Conservation (phyloP, 2,329 filamentous ascomycete species). For the Fusarium fracticaudum region DNA sequence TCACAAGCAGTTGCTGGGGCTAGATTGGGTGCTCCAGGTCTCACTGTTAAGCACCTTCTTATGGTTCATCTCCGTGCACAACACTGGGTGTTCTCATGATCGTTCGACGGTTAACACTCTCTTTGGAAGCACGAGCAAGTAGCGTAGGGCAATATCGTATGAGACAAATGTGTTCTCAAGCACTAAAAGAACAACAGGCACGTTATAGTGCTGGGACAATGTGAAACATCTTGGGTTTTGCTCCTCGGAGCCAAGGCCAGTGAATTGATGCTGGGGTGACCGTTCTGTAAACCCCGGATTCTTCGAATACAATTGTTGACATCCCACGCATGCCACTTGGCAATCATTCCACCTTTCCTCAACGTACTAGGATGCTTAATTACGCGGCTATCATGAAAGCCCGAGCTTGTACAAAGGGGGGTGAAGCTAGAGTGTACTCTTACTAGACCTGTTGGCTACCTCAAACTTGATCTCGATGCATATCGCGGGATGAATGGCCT, state of each 20-base stretch:
- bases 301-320: not conserved
- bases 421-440: not conserved
- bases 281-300: not conserved
- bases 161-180: not conserved
- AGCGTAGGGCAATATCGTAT: not conserved
- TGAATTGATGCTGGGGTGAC: not conserved
- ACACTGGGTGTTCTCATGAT: not conserved
- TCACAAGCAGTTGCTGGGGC: not conserved
- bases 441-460: not conserved
- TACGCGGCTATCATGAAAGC: not conserved
- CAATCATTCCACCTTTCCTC: not conserved
- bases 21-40: not conserved
- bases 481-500: not conserved
- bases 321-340: not conserved
- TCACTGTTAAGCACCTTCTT: not conserved
- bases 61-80: not conserved
- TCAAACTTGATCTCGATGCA: not conserved
- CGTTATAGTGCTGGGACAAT: not conserved
- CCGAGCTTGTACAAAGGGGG: not conserved
- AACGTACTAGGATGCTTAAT: no score
- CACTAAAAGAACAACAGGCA: not conserved
- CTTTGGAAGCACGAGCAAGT: not conserved
- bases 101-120: not conserved
- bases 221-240: not conserved
- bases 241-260: not conserved